A percentile compares a stretch with the other conserved stretches of the same genome.
phyloP scores from a whole-genome alignment of 768 basidiomycete species.

The Mrakia blollopis region DNA sequence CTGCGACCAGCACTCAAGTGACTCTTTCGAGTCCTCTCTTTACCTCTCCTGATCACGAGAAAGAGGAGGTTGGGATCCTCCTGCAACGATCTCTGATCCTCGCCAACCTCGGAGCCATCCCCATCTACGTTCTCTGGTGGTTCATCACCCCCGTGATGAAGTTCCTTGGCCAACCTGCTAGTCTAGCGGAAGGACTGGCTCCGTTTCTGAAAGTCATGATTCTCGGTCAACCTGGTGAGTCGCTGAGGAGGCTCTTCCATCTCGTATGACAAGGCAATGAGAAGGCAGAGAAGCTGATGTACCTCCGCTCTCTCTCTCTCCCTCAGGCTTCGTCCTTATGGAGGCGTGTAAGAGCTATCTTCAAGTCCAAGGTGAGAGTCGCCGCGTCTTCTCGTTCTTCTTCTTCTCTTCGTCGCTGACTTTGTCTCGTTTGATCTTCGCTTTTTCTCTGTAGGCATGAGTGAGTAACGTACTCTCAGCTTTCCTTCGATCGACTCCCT shows the following conservation, averaged over 20 bases:
- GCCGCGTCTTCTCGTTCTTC: slow-evolving; percentile 31
- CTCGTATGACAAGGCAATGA: too few relatives aligned
- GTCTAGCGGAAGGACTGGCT: slow-evolving; percentile 60
- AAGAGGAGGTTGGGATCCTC: slow-evolving; percentile 63
- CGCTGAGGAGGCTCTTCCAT: too few relatives aligned
- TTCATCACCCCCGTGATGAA: slow-evolving; percentile 61
- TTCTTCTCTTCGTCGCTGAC: not conserved
- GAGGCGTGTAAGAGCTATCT: slow-evolving; percentile 65
- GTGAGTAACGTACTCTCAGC: not conserved
- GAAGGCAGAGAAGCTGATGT: too few relatives aligned
- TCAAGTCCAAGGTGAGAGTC: slow-evolving; percentile 78
- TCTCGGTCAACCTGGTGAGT: slow-evolving; percentile 64
- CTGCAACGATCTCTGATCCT: slow-evolving; percentile 65
- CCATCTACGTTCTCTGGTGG: slow-evolving; percentile 60
- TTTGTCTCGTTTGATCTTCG: not conserved
- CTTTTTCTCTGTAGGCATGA: slow-evolving; percentile 50
- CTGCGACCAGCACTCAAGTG: slow-evolving; percentile 62
- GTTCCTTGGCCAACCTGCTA: slow-evolving; percentile 57
- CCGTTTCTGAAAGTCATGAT: slow-evolving; percentile 61
- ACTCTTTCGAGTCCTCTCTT: slow-evolving; percentile 73
- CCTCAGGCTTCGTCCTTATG: slow-evolving; percentile 55
- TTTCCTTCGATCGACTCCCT: not conserved
- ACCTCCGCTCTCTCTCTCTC: too few relatives aligned
- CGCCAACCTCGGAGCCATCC: slow-evolving; percentile 61
- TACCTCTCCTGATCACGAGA: slow-evolving; percentile 55